These are phyloP conservation scores for Sordaria brevicollis DNA, from an alignment of 495 filamentous ascomycete genomes.

Conservation along the genomic window DNA sequence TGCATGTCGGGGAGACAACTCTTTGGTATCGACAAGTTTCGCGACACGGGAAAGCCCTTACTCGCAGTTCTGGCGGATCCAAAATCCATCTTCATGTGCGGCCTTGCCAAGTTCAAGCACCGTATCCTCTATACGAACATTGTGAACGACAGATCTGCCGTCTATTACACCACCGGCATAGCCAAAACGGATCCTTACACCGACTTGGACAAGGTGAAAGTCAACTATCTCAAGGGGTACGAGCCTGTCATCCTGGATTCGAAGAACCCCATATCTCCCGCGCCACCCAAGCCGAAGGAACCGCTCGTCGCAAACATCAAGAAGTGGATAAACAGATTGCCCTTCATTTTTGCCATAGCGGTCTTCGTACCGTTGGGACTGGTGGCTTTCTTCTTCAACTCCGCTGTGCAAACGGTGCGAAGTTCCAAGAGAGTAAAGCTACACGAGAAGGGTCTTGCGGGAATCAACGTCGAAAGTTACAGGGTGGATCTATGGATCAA, in stretches of 20 bases:
- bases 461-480: constrained; percentile 53
- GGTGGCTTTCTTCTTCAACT: constrained; percentile 62
- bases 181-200: constrained; percentile 63
- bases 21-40: constrained; percentile 77
- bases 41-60: constrained; percentile 67
- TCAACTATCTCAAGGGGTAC: constrained; percentile 67
- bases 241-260: constrained; percentile 68
- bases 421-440: constrained; percentile 62
- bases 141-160: constrained; percentile 68
- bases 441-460: constrained; percentile 62
- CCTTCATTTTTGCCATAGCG: constrained; percentile 50
- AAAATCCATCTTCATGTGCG: constrained; percentile 75
- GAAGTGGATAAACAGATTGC: constrained; percentile 31
- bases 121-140: constrained; percentile 74
- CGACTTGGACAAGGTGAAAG: constrained; percentile 50
- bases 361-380: constrained; percentile 60
- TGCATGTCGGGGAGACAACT: constrained; percentile 78
- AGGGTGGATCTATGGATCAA: constrained; percentile 66
- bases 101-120: constrained; percentile 60
- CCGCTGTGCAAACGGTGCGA: constrained; percentile 60
- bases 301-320: constrained; percentile 17
- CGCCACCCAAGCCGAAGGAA: constrained; percentile 13
- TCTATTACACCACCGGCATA: constrained; percentile 74
- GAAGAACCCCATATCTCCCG: constrained; percentile 45
- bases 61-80: constrained; percentile 75